These are phyloP conservation scores for Pontederia crassipes DNA, from an alignment of 176 grass and related monocot species.

Conservation along the genomic window DNA sequence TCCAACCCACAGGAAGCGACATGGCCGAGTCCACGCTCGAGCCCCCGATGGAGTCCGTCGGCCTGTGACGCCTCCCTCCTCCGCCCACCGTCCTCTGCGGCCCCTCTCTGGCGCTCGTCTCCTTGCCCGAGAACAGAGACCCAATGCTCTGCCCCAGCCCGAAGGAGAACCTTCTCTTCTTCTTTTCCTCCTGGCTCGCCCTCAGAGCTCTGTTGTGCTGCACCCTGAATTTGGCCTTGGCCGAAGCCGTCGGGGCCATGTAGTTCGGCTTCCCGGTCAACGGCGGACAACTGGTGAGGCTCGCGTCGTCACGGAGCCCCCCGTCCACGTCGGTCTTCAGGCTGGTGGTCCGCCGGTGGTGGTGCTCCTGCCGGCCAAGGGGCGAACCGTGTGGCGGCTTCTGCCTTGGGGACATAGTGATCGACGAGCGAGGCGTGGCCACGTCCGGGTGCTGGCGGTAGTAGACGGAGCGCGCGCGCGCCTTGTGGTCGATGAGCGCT, in stretches of 20 bases:
- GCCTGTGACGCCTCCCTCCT: slow-evolving; percentile 37
- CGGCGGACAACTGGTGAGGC: slow-evolving; percentile 75
- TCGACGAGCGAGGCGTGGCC: too few relatives aligned
- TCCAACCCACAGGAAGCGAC: slow-evolving; percentile 50
- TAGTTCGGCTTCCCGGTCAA: slow-evolving; percentile 68
- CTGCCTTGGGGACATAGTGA: too few relatives aligned
- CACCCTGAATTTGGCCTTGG: slow-evolving; percentile 42
- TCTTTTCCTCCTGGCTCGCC: slow-evolving; percentile 14
- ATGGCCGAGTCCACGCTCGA: slow-evolving; percentile 78
- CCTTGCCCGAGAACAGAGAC: slow-evolving; percentile 37
- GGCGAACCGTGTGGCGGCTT: slow-evolving; percentile 1
- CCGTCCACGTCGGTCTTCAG: slow-evolving; percentile 8
- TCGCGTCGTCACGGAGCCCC: slow-evolving; percentile 47
- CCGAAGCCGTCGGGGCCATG: slow-evolving; percentile 84
- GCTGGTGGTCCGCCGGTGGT: not conserved
- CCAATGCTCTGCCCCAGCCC: slow-evolving; percentile 54
- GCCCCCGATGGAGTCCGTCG: slow-evolving; percentile 45
- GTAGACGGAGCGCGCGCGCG: not conserved
- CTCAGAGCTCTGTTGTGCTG: slow-evolving; percentile 3
- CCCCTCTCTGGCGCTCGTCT: not conserved
- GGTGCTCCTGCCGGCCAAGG: slow-evolving; percentile 15
- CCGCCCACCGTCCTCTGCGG: slow-evolving; percentile 24
- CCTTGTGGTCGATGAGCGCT: not conserved
- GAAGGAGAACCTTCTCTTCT: slow-evolving; percentile 64
- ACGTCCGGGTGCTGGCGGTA: not conserved